phyloP scores from a whole-genome alignment of 2,329 filamentous ascomycete genomes.

The Shiraia sp. region DNA sequence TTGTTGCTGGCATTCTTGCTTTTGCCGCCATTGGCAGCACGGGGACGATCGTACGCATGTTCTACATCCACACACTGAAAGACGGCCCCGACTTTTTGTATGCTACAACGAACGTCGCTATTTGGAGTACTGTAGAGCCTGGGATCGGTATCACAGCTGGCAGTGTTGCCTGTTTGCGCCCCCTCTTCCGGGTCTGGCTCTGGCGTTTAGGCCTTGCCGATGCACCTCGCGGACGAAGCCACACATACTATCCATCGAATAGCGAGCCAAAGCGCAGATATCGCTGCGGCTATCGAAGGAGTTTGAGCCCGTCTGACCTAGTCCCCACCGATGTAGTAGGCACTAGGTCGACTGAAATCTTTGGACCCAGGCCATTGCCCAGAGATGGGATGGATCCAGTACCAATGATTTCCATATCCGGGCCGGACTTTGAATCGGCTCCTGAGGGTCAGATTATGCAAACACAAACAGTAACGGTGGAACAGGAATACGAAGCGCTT shows the following conservation, averaged over 20 bases:
- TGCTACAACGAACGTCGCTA: constrained; percentile 49
- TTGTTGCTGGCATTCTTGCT: constrained; percentile 57
- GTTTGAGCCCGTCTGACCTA: constrained; percentile 20
- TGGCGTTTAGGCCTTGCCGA: constrained; percentile 24
- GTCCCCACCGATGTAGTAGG: constrained; percentile 13
- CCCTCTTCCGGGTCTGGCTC: constrained; percentile 46
- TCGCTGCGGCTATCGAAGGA: constrained; percentile 24
- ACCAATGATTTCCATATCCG: constrained; percentile 1
- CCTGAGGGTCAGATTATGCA: constrained; percentile 18
- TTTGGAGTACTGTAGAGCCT: constrained; percentile 42
- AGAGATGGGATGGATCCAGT: background rate
- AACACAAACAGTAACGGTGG: constrained; percentile 20
- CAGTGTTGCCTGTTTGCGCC: constrained; percentile 54
- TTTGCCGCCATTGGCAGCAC: constrained; percentile 57
- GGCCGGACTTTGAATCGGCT: constrained; percentile 1
- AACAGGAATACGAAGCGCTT: constrained; percentile 13
- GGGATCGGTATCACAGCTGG: constrained; percentile 50
- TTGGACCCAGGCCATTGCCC: constrained; percentile 5
- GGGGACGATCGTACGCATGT: constrained; percentile 53
- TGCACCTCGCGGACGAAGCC: constrained; percentile 15
- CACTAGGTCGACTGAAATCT: constrained; percentile 16
- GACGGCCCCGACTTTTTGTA: constrained; percentile 50
- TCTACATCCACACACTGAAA: constrained; percentile 45
- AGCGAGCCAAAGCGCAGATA: constrained; percentile 14
- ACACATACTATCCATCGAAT: constrained; percentile 7